Evolutionary conservation across 2,329 filamentous ascomycete species (phyloP).

Genomic region (Tolypocladium nubicola): DNA sequence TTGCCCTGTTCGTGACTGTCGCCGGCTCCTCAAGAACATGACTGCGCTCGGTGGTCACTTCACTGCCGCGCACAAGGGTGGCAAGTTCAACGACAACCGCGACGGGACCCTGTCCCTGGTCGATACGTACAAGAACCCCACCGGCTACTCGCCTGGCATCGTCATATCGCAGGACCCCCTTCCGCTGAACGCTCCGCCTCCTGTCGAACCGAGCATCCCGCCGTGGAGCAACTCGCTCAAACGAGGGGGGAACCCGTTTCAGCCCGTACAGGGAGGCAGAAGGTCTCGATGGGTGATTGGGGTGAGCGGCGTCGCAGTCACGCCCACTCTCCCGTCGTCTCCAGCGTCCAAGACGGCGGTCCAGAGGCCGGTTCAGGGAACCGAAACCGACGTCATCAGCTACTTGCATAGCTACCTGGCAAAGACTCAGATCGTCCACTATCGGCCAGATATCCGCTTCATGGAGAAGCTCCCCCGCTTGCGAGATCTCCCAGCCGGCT

Average conservation of each 20-base stretch:
- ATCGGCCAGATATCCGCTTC: constrained; percentile 12
- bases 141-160: constrained; percentile 14
- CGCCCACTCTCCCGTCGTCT: too few relatives aligned
- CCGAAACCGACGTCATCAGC: constrained; percentile 1
- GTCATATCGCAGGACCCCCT: constrained; percentile 16
- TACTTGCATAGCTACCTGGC: constrained; percentile 14
- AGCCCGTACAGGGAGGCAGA: not conserved
- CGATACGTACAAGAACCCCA: constrained; percentile 12
- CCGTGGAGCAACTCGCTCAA: not conserved
- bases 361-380: not conserved
- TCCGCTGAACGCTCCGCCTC: constrained; percentile 7
- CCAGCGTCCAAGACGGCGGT: too few relatives aligned
- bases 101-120: constrained; percentile 27
- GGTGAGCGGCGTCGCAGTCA: not conserved
- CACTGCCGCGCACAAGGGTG: constrained; percentile 11
- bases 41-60: constrained; percentile 15
- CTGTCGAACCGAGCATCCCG: constrained; percentile 2
- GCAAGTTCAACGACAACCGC: constrained; percentile 27
- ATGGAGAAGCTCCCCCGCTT: constrained; percentile 12
- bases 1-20: constrained; percentile 28
- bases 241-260: too few relatives aligned
- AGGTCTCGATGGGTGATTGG: not conserved
- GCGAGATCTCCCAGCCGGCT: constrained; percentile 14
- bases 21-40: constrained; percentile 13
- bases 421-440: constrained; percentile 8